Evolutionary conservation across 2,329 filamentous ascomycete species (phyloP).

Genomic region (Pyrenophora tritici-repentis): DNA sequence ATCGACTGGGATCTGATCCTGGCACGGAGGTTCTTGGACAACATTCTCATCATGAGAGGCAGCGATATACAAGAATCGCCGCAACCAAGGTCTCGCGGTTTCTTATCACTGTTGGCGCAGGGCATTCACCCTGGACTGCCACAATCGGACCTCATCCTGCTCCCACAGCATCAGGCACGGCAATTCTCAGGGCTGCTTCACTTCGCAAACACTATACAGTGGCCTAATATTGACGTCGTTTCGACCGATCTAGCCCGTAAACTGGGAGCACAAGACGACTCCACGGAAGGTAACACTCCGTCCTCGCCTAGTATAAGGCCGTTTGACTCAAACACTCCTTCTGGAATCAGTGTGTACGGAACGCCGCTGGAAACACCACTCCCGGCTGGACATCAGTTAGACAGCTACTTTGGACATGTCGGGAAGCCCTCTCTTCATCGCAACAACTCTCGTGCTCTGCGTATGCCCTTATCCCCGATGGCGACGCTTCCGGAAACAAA

Average conservation of each 20-base stretch:
- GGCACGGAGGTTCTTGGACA: constrained; percentile 58
- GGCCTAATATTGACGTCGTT: constrained; percentile 53
- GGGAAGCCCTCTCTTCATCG: constrained; percentile 31
- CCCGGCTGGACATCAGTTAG: constrained; percentile 29
- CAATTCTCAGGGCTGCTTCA: constrained; percentile 57
- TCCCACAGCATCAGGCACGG: constrained; percentile 41
- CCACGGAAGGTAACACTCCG: constrained; percentile 15
- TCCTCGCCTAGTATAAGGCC: constrained; percentile 29
- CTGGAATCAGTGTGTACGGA: constrained; percentile 44
- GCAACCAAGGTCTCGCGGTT: constrained; percentile 30
- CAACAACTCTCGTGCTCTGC: constrained; percentile 36
- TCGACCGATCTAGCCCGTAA: constrained; percentile 46
- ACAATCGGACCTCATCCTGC: constrained; percentile 35
- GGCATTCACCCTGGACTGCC: constrained; percentile 24
- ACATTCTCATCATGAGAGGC: constrained; percentile 50
- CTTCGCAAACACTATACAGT: constrained; percentile 57
- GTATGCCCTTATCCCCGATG: constrained; percentile 37
- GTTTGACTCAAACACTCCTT: constrained; percentile 33
- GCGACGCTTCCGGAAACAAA: constrained; percentile 17
- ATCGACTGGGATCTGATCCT: constrained; percentile 62
- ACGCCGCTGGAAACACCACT: constrained; percentile 48
- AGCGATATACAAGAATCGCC: constrained; percentile 21
- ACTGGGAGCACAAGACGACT: constrained; percentile 33
- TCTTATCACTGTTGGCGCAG: constrained; percentile 37
- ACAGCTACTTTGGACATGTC: constrained; percentile 45